A percentile compares a stretch with the other conserved stretches of the same genome.
Conservation (phyloP, 306 rosid species). For the Dalbergia oliveri region DNA sequence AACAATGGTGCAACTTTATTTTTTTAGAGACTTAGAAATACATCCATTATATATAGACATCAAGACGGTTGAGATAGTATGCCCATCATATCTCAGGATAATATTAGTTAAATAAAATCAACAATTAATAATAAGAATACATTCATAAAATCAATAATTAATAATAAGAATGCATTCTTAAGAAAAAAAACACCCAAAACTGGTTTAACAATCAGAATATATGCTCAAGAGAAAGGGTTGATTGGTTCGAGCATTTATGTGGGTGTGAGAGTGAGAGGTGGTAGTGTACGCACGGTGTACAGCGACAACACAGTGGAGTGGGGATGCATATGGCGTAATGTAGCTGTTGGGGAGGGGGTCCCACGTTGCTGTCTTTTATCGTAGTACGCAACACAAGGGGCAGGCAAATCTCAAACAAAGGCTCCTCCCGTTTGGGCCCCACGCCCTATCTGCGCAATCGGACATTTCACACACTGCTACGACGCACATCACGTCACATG, state of each 20-base stretch:
- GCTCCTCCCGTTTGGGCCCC: slow-evolving; percentile 25
- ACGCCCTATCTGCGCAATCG: slow-evolving; percentile 8
- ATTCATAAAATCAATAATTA: too few relatives aligned
- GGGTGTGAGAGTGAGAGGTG: not conserved
- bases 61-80: too few relatives aligned
- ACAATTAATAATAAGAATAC: too few relatives aligned
- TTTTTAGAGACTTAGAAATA: too few relatives aligned
- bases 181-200: too few relatives aligned
- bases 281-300: not conserved
- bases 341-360: slow-evolving; percentile 40
- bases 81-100: too few relatives aligned
- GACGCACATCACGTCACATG: slow-evolving; percentile 57
- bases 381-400: not conserved
- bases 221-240: not conserved
- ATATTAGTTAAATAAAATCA: too few relatives aligned
- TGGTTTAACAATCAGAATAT: not conserved
- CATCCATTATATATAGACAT: too few relatives aligned
- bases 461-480: slow-evolving; percentile 49
- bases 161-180: too few relatives aligned
- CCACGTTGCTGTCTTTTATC: slow-evolving; percentile 35
- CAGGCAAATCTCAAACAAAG: too few relatives aligned
- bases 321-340: slow-evolving; percentile 37
- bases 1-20: too few relatives aligned
- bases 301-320: slow-evolving; percentile 38
- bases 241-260: not conserved